Evolutionary conservation across 306 rosid species (phyloP), one percentile per base, ranked within the genome.

Genomic region (Cicer bijugum): DNA sequence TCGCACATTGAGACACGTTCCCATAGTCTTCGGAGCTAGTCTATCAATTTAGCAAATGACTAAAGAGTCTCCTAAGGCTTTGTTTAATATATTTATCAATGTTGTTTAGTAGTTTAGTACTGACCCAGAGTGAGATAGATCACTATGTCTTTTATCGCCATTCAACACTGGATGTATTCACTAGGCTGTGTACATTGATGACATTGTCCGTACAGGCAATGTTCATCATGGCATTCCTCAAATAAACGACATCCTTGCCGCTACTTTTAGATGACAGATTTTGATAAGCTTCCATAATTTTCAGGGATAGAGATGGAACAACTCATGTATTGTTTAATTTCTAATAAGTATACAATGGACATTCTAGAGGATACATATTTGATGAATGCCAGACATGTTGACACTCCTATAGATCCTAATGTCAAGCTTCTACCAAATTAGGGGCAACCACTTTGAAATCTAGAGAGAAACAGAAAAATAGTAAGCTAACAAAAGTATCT

Each of bases 371-470:
- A 62, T 40, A 62, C 33, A 62, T 9, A 12, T 39, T 14, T 38
- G 68, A 39, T 38, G 33, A 60, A 16, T 11, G 6, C 68, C 11
- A 62, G 39, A 42, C 48, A 62, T 8, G 68, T 9, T 62, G 33
- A 14, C n/a, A 15, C 12, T 62, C 23, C 16, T 37, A 7, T 35
- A 61, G 46, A 61, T 37, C 67, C 67, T 61, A 61, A 62, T 14
- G 68, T 28, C 28, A 62, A 5, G 48, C 46, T 62, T 39, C 33
- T 8, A 4, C 1, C 68, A 62, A 8, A 39, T 38, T 6, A 38
- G 28, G 33, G 48, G 68, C 8, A 62, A 7, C 33, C 48, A 39
- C 48, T 38, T 39, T 42, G 12, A 15, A 11, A 15, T 38, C 48
- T 15, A 38, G 6, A 62, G 42, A 58, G 8, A 14, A 3, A 14